phyloP scores from a whole-genome alignment of 2,329 filamentous ascomycete species.

The Leptographium flavum region DNA sequence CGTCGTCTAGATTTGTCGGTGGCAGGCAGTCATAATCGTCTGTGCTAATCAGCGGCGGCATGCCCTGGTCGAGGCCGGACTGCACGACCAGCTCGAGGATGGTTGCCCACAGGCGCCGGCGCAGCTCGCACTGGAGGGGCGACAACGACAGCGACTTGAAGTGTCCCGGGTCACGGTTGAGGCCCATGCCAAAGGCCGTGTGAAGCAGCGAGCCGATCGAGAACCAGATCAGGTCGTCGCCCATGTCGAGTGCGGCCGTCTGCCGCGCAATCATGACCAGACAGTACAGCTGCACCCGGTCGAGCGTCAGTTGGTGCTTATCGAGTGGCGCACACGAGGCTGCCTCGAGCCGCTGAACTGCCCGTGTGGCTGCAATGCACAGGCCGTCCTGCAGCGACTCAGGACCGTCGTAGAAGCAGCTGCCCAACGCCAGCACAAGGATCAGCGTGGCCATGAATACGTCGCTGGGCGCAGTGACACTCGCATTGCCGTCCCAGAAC shows the following conservation, averaged over 20 bases:
- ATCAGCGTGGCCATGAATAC: slow-evolving; percentile 32
- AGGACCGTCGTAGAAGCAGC: slow-evolving; percentile 23
- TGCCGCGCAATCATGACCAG: slow-evolving; percentile 10
- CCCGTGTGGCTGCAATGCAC: slow-evolving; percentile 6
- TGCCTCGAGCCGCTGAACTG: slow-evolving; percentile 4
- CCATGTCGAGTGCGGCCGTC: slow-evolving; percentile 22
- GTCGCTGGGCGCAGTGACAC: slow-evolving; percentile 9
- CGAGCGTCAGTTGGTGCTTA: slow-evolving; percentile 9
- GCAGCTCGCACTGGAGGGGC: slow-evolving; percentile 34
- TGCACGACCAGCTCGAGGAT: slow-evolving; percentile 40
- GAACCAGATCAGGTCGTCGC: slow-evolving; percentile 37
- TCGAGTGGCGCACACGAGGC: slow-evolving; percentile 6
- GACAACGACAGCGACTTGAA: slow-evolving; percentile 35
- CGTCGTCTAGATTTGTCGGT: slow-evolving; percentile 37
- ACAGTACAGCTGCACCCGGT: slow-evolving; percentile 10
- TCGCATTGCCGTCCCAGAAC: slow-evolving; percentile 26
- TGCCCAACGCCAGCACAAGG: slow-evolving; percentile 31
- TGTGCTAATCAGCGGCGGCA: slow-evolving; percentile 29
- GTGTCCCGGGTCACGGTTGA: slow-evolving; percentile 40
- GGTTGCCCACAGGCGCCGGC: slow-evolving; percentile 41
- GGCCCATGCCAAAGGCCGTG: slow-evolving; percentile 41
- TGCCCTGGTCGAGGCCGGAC: slow-evolving; percentile 34
- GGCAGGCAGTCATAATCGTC: slow-evolving; percentile 35
- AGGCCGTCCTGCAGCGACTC: slow-evolving; percentile 4
- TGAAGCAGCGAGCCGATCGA: slow-evolving; percentile 34